Evolutionary conservation across 2,329 filamentous ascomycete species (phyloP).

Genomic region (Neonectria faginata): DNA sequence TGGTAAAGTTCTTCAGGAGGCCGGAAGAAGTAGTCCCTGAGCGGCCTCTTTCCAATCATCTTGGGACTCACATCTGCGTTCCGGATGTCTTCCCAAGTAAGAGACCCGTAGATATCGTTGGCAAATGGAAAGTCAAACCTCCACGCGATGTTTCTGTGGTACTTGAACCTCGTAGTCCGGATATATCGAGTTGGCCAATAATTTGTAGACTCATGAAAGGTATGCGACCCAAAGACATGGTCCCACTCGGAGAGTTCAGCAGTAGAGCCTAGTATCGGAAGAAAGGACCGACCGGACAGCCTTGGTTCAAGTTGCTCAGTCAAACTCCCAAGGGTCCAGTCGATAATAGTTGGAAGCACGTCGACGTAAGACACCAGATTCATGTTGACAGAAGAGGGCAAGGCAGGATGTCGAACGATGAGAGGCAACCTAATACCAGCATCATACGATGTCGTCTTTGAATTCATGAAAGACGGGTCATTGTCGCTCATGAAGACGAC

Average conservation of each 20-base stretch:
- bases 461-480: slow-evolving; percentile 61
- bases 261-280: not conserved
- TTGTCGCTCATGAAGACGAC: slow-evolving; percentile 62
- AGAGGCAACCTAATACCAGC: slow-evolving; percentile 58
- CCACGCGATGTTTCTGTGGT: slow-evolving; percentile 61
- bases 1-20: slow-evolving; percentile 10
- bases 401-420: slow-evolving; percentile 51
- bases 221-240: slow-evolving; percentile 61
- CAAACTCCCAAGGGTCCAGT: slow-evolving; percentile 30
- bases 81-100: slow-evolving; percentile 60
- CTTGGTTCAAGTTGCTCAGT: not conserved
- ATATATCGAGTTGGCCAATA: slow-evolving; percentile 63
- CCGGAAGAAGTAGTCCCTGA: slow-evolving; percentile 16
- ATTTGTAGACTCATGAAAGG: slow-evolving; percentile 62
- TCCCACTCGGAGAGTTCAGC: not conserved
- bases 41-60: slow-evolving; percentile 7
- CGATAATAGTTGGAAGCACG: slow-evolving; percentile 58
- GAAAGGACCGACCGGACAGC: slow-evolving; percentile 34
- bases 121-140: slow-evolving; percentile 61
- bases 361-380: slow-evolving; percentile 60
- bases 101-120: slow-evolving; percentile 55
- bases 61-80: slow-evolving; percentile 40
- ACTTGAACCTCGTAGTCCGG: slow-evolving; percentile 51
- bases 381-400: slow-evolving; percentile 48
- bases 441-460: slow-evolving; percentile 62